Evolutionary conservation across 2,329 filamentous ascomycete genomes (phyloP), one percentile per base, ranked within the genome.

Genomic region (Penicillium thymicola): DNA sequence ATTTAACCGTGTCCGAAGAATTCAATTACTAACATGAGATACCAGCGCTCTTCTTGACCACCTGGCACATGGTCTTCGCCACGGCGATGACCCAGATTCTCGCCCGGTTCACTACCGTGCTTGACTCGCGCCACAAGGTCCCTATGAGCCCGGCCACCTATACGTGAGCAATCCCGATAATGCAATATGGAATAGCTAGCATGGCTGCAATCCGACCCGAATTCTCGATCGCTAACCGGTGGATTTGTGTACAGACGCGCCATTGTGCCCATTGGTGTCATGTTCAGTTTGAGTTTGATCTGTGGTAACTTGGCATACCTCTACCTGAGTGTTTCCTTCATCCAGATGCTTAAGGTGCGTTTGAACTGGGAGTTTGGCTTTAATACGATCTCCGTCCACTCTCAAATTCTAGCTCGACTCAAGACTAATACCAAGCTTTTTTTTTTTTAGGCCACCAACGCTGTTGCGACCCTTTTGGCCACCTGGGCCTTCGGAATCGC

Each of bases 141-240:
- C 95, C 95, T 78, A 97, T 97, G 93, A 97, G 89, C 36, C 90
- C 90, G 64, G 87, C 87, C 62, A 86, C 96, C 68, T 97, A 97
- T 75, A 79, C 96, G 64, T 69, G 55, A 66, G 67, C 61, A 45
- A 21, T 16, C 32, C 45, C 21, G 40, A 41, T 27, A 2, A 41
- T 14, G 3, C 9, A 18, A 42, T 1, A 38, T 14, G 7, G 5
- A 23, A 43, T 1, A 13, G 23, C 18, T 16, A 18, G 54, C 16
- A 34, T 13, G 21, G 14, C 30, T 41, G 9, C 16, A 16, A 4
- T 32, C 21, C 16, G 13, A 34, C 47, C 16, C 7, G 21, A 40
- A 21, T 21, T 10, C 4, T 18, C n/a, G 48, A 56, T 51, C 14
- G 30, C 52, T 53, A 11, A 61, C 36, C 18, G 40, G 21, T 36